These are phyloP conservation scores for Castanea sativa DNA, from an alignment of 306 rosid species.

Conservation along the genomic window DNA sequence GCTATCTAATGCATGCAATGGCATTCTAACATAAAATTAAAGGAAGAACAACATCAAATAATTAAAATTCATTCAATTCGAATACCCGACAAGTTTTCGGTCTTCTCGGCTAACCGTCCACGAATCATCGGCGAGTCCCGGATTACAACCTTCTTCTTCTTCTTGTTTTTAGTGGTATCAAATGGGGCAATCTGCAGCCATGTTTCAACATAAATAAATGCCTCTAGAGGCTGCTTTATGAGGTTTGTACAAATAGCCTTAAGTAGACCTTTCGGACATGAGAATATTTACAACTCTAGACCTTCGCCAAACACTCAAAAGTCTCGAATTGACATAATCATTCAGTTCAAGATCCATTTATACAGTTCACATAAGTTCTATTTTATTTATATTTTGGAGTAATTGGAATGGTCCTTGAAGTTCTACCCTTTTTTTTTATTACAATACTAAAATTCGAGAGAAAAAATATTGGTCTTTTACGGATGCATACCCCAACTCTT, in stretches of 20 bases:
- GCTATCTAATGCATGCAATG: neutral
- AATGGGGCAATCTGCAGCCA: slow-evolving; percentile 67
- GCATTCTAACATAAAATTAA: slow-evolving; percentile 9
- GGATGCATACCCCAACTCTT: too few species aligned
- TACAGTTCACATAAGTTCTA: too few species aligned
- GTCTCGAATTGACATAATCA: neutral
- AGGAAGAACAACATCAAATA: slow-evolving; percentile 2
- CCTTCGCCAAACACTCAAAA: neutral
- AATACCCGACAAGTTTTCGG: slow-evolving; percentile 78
- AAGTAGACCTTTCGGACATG: neutral
- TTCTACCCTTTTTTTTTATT: too few species aligned
- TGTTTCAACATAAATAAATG: neutral
- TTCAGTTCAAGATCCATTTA: neutral
- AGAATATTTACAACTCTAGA: neutral
- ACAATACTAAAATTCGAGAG: too few species aligned
- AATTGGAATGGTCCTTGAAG: too few species aligned
- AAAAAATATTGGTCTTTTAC: too few species aligned
- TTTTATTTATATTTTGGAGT: too few species aligned
- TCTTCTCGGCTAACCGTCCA: slow-evolving; percentile 75
- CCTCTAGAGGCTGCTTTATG: neutral
- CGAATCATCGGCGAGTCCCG: slow-evolving; percentile 70
- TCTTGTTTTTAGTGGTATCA: slow-evolving; percentile 95
- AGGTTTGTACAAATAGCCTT: neutral
- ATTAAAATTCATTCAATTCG: neutral
- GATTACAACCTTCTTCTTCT: slow-evolving; percentile 67